Base-by-base conservation (phyloP, 495 filamentous ascomycete species). In the Trichoderma asperelloides region DNA sequence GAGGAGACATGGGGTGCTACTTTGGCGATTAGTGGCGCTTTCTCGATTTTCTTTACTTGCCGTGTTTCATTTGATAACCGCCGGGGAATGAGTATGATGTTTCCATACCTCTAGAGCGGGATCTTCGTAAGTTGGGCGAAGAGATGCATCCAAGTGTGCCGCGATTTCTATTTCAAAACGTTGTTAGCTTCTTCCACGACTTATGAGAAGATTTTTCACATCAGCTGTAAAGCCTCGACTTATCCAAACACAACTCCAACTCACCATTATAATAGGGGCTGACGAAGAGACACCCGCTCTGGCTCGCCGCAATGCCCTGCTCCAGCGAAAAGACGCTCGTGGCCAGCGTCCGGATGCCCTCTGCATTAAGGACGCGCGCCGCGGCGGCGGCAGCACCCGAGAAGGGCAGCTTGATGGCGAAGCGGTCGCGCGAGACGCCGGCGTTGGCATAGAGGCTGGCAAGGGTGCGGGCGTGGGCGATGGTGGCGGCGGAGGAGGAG, bases 291-390 rank as follows among this genome's bases (percentile, higher is more conserved):
- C 55, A 60, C 11, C 27, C 27, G 55, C 55, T 60, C 55, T 60
- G 55, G 9, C 55, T 60, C 1, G 55, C 55, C 13, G 55, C 55
- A 60, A 60, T 60, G 55, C 25, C 55, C 55, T 60, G 55, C 55
- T 60, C 55, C 23, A 60, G 23, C 6, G 55, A 60, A 30, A 60
- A 60, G 2, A 60, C 55, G 55, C 55, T 60, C 23, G 55, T 60
- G 55, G 55, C 55, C 23, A 60, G 55, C 55, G 55, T 60, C 23
- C 55, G 55, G 27, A 60, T 60, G 27, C 55, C 55, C 55, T 60
- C 55, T 13, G 3, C 16, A 25, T 60, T 60, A 8, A 60, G 25
- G 0, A 60, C 25, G 25, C 25, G 25, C 2, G 55, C 55, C 0
- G 55, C 55, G 25, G 55, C 55, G 27, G 55, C 55, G 25, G 25